These are phyloP conservation scores for Linnemannia schmuckeri DNA, from an alignment of 192 early-diverging fungal species.

Conservation along the genomic window DNA sequence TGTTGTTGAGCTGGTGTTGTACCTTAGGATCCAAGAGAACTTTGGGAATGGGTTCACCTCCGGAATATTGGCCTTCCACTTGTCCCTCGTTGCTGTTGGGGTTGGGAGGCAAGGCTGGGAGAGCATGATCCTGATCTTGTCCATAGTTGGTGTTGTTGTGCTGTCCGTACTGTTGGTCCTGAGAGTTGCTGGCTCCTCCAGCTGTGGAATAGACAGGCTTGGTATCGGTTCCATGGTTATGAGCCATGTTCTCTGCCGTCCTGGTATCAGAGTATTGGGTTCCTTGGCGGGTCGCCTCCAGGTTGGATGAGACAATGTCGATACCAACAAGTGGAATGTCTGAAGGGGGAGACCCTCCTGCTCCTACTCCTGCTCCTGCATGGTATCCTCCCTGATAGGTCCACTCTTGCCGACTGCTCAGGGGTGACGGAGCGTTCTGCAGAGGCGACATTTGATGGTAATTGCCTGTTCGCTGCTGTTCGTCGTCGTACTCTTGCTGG, in stretches of 20 bases:
- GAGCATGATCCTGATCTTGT: background rate
- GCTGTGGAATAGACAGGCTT: constrained; percentile 8
- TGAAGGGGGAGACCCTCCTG: background rate
- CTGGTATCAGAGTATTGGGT: constrained; percentile 40
- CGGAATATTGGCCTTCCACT: background rate
- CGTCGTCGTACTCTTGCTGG: constrained; percentile 51
- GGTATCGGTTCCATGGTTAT: background rate
- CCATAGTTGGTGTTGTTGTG: constrained; percentile 6
- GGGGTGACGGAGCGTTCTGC: constrained; percentile 32
- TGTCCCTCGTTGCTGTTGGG: background rate
- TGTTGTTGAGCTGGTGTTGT: constrained; percentile 40
- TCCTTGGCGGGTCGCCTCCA: constrained; percentile 24
- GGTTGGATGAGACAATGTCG: constrained; percentile 48
- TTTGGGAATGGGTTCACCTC: constrained; percentile 42
- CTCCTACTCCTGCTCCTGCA: background rate
- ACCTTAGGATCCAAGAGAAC: constrained; percentile 55
- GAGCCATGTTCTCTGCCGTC: constrained; percentile 28
- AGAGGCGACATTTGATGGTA: constrained; percentile 41
- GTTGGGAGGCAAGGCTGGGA: background rate
- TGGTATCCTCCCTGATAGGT: constrained; percentile 42
- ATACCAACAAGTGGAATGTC: constrained; percentile 51
- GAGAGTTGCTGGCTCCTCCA: constrained; percentile 17
- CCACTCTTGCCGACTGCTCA: constrained; percentile 31
- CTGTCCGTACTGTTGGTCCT: background rate
- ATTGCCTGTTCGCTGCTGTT: constrained; percentile 28